These are phyloP conservation scores for Oryza coarctata DNA, from an alignment of 176 grass and related monocot species.

Conservation along the genomic window DNA sequence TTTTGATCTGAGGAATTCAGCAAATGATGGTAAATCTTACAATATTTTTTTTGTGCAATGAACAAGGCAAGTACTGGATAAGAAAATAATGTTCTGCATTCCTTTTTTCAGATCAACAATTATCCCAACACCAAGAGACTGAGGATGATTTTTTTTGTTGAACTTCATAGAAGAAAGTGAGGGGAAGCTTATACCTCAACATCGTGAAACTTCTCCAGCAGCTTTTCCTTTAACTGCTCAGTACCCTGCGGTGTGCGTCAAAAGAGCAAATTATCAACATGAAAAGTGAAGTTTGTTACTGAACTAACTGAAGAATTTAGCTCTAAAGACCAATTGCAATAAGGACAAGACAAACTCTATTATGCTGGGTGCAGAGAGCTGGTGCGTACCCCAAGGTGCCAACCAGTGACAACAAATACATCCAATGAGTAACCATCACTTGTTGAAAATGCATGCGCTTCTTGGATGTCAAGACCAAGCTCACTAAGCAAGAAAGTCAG, in stretches of 20 bases:
- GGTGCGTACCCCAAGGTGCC: constrained; percentile 65
- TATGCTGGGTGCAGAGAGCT: constrained; percentile 2
- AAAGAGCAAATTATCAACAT: constrained; percentile 1
- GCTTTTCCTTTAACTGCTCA: constrained; percentile 43
- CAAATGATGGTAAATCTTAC: background rate
- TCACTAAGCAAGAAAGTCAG: constrained; percentile 77
- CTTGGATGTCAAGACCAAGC: constrained; percentile 85
- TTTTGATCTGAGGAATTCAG: background rate
- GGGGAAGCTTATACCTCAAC: constrained; percentile 48
- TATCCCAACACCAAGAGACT: background rate
- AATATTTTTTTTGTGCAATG: background rate
- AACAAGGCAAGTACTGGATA: background rate
- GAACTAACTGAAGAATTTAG: background rate
- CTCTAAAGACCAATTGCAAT: background rate
- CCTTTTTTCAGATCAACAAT: background rate
- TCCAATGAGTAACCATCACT: constrained; percentile 76
- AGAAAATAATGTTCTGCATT: background rate
- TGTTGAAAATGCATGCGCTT: constrained; percentile 93
- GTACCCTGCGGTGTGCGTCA: constrained; percentile 45
- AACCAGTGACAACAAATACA: constrained; percentile 82
- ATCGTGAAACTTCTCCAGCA: constrained; percentile 57
- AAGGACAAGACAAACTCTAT: background rate
- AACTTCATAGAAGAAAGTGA: constrained; percentile 9
- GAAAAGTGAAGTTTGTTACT: background rate
- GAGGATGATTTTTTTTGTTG: background rate